A percentile compares a stretch with the other conserved stretches of the same genome.
These are phyloP conservation scores for Xylaria sp. DNA, from an alignment of 2,329 filamentous ascomycete genomes.

Conservation along the genomic window DNA sequence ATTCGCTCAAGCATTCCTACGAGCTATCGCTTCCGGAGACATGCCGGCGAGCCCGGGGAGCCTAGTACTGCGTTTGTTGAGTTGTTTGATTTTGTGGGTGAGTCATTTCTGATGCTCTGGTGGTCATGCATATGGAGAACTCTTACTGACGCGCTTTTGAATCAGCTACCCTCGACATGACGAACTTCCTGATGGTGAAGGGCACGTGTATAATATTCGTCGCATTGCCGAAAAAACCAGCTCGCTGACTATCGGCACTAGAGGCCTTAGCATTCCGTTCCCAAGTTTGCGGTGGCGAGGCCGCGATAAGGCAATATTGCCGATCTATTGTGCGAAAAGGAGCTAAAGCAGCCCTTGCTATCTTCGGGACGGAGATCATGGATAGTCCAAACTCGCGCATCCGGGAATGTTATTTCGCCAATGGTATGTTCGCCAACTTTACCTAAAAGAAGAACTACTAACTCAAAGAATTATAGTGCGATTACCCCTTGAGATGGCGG, in stretches of 20 bases:
- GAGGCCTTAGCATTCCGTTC: conserved; percentile 64
- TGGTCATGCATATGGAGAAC: too few species aligned
- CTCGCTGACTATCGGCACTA: conserved; percentile 20
- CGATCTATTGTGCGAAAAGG: conserved; percentile 56
- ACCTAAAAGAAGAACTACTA: too few species aligned
- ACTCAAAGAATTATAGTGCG: conserved; percentile 45
- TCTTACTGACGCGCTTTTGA: not conserved
- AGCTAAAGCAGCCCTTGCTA: conserved; percentile 54
- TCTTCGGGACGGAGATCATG: conserved; percentile 64
- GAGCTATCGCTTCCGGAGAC: conserved; percentile 62
- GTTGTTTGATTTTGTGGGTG: conserved; percentile 45
- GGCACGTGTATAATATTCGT: conserved; percentile 24
- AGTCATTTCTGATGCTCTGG: not conserved
- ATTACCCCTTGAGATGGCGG: conserved; percentile 50
- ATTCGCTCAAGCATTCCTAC: conserved; percentile 69
- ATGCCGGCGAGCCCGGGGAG: conserved; percentile 1
- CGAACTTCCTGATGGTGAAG: conserved; percentile 62
- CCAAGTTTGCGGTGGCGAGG: conserved; percentile 62
- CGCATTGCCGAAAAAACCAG: conserved; percentile 22
- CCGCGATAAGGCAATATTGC: conserved; percentile 60
- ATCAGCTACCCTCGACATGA: conserved; percentile 62
- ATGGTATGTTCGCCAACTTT: conserved; percentile 35
- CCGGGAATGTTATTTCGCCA: conserved; percentile 60
- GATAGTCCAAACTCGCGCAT: conserved; percentile 49
- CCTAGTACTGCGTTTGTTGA: conserved; percentile 34